Percentiles rank a stretch among this genome's conserved stretches.
phyloP scores from a whole-genome alignment of 108 stramenopile species.

The Cyclotella baltica region DNA sequence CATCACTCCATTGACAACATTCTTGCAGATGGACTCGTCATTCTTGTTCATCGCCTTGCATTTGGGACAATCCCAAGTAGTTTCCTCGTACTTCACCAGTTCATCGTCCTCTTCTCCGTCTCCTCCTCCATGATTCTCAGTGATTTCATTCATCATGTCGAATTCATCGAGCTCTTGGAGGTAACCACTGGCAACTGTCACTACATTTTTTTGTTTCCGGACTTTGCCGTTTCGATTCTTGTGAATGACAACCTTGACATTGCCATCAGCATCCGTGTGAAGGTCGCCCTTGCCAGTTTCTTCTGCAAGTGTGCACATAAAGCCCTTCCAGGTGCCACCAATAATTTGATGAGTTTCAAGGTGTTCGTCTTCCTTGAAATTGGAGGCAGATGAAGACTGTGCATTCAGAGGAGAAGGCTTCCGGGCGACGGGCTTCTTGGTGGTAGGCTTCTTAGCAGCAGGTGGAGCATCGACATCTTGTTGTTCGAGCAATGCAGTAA shows the following conservation, averaged over 20 bases:
- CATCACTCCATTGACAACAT: not conserved
- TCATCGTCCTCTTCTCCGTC: conserved; percentile 7
- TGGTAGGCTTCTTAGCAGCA: too few relatives aligned
- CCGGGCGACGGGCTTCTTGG: too few relatives aligned
- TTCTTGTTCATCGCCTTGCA: not conserved
- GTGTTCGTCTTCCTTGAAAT: not conserved
- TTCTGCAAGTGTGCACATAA: too few relatives aligned
- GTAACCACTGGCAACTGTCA: not conserved
- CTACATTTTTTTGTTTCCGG: not conserved
- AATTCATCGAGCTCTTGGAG: not conserved
- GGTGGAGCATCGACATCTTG: too few relatives aligned
- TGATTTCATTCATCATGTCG: not conserved
- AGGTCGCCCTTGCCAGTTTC: too few relatives aligned
- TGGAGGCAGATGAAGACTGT: too few relatives aligned
- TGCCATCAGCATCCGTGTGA: not conserved
- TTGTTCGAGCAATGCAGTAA: too few relatives aligned
- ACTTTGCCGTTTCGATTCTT: not conserved
- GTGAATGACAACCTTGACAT: not conserved
- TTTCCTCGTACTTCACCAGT: conserved; percentile 25
- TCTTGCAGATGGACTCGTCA: not conserved
- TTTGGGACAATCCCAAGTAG: conserved; percentile 2
- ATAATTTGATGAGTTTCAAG: not conserved
- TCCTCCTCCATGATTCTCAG: conserved; percentile 7
- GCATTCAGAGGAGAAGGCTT: too few relatives aligned
- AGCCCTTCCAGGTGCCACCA: not conserved